Conservation (phyloP, 2,329 filamentous ascomycete species). For the Clarireedia hainanense region DNA sequence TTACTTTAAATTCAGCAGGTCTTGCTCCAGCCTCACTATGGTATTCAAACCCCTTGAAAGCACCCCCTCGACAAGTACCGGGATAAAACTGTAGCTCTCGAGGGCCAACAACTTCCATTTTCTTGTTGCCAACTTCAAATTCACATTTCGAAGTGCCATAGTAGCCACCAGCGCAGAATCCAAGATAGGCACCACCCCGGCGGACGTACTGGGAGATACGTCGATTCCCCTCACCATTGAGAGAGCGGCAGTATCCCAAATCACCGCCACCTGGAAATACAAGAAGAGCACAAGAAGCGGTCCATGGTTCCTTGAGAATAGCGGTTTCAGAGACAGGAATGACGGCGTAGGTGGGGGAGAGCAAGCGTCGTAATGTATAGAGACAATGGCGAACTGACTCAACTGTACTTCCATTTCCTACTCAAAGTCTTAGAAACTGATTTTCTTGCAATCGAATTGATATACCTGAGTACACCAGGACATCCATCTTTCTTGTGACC, state of each 20-base stretch:
- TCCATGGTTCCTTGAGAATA: constrained; percentile 88
- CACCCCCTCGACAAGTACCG: constrained; percentile 74
- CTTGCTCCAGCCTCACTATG: constrained; percentile 77
- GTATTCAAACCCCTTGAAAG: constrained; percentile 86
- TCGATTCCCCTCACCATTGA: constrained; percentile 84
- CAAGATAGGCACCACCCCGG: constrained; percentile 76
- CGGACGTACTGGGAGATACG: constrained; percentile 80
- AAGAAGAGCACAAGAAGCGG: constrained; percentile 74
- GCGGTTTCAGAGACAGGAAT: constrained; percentile 72
- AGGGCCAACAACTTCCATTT: constrained; percentile 76
- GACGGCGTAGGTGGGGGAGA: constrained; percentile 88
- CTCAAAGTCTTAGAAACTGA: constrained; percentile 1
- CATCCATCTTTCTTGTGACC: constrained; percentile 67
- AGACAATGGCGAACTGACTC: constrained; percentile 88
- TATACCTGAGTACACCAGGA: constrained; percentile 85
- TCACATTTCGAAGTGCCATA: constrained; percentile 78
- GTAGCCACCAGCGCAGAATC: constrained; percentile 91
- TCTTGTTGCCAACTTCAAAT: constrained; percentile 78
- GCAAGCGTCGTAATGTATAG: constrained; percentile 74
- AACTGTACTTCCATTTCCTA: constrained; percentile 76
- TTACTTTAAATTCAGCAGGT: constrained; percentile 60
- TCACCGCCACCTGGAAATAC: constrained; percentile 95
- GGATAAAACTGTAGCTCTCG: constrained; percentile 86
- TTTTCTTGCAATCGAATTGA: background rate
- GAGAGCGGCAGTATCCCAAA: constrained; percentile 75